These are phyloP conservation scores for Vitellaria paradoxa DNA, from an alignment of 179 eudicot species.

Conservation along the genomic window DNA sequence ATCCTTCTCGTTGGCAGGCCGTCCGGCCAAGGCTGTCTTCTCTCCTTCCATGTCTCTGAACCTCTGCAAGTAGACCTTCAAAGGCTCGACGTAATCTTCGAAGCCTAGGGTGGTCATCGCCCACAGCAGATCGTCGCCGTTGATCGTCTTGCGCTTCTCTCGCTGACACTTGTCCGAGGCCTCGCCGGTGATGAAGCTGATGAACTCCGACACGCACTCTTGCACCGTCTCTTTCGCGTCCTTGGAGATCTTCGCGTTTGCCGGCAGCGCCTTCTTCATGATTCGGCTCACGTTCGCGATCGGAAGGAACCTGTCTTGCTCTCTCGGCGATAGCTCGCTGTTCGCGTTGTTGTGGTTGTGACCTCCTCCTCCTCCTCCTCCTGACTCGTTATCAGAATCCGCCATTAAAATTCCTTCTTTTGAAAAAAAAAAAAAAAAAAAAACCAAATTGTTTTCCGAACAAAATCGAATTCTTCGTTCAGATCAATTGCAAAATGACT, in stretches of 20 bases:
- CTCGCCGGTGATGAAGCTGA: constrained; percentile 15
- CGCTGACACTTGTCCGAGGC: constrained; percentile 67
- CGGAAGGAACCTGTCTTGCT: constrained; percentile 34
- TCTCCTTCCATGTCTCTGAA: constrained; percentile 70
- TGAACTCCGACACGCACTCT: constrained; percentile 74
- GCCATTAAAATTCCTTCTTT: constrained; percentile 28
- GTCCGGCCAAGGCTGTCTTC: constrained; percentile 31
- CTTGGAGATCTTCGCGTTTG: constrained; percentile 42
- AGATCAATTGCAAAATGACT: neutral
- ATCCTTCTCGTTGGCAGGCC: constrained; percentile 7
- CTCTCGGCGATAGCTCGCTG: constrained; percentile 33
- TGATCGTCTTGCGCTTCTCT: constrained; percentile 70
- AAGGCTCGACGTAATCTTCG: constrained; percentile 67
- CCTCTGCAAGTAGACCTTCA: constrained; percentile 57
- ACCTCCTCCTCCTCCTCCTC: constrained; percentile 42
- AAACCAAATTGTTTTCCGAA: neutral
- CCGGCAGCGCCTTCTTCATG: constrained; percentile 25
- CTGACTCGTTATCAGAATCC: constrained; percentile 68
- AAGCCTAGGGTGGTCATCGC: constrained; percentile 73
- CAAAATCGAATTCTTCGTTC: neutral
- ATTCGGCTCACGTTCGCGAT: constrained; percentile 57
- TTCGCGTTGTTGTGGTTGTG: constrained; percentile 15
- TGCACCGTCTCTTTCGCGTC: constrained; percentile 46
- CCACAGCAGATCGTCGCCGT: constrained; percentile 26
- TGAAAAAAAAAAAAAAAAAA: neutral